phyloP scores from a whole-genome alignment of 73 alveolate species.

The Paramecium biaurelia region DNA sequence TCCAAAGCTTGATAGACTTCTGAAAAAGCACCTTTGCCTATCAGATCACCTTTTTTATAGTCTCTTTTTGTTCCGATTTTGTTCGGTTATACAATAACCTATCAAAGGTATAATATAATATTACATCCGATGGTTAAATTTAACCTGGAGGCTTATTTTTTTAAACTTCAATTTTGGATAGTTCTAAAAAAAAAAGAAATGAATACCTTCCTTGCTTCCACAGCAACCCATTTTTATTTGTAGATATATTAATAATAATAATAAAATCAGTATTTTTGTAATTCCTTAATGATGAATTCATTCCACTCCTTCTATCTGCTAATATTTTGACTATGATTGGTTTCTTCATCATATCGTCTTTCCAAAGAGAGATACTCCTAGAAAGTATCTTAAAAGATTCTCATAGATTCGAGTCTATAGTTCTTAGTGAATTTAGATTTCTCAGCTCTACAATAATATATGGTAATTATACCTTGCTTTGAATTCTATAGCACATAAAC shows the following conservation, averaged over 20 bases:
- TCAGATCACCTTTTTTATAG: conserved; percentile 65
- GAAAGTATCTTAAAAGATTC: conserved; percentile 15
- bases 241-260: neutral
- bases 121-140: neutral
- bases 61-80: neutral
- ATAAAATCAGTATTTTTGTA: neutral
- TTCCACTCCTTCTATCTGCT: neutral
- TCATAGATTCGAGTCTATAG: neutral
- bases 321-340: neutral
- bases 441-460: neutral
- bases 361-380: neutral
- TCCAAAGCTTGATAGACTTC: conserved; percentile 81
- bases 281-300: neutral
- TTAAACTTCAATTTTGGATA: neutral
- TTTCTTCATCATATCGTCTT: conserved; percentile 20
- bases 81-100: neutral
- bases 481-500: conserved; percentile 60
- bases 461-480: neutral
- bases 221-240: conserved; percentile 9
- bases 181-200: neutral
- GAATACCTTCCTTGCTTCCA: neutral
- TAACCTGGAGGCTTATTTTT: neutral
- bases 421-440: conserved; percentile 1
- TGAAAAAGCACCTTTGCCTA: conserved; percentile 76
- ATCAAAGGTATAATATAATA: neutral